Evolutionary conservation across 1,139 yeast genomes (phyloP), one percentile per base, ranked within the genome.

Genomic region (Arxiozyma telluris): DNA sequence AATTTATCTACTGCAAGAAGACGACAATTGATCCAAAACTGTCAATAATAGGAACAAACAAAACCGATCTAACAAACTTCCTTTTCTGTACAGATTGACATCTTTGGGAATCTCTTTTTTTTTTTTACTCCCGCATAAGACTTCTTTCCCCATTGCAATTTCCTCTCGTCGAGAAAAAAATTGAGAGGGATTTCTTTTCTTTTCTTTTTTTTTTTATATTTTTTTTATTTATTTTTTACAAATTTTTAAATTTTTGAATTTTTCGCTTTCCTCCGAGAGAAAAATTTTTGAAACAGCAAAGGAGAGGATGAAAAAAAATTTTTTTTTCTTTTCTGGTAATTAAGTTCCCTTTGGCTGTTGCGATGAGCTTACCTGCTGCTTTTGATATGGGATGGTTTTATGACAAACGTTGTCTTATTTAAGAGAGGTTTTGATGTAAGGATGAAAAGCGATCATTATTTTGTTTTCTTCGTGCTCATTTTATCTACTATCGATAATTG

Each of bases 1-100:
- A 61, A 63, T 12, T 50, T 63, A 45, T 50, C 66, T 11, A 61
- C 61, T 49, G 62, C 60, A 27, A 60, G 62, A 34, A 63, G 56
- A 49, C 57, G 61, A n/a, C 55, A 59, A 27, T 53, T 65, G 57
- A 60, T 63, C 42, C 43, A 65, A 48, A 59, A 65, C 23, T 65
- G 71, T 47, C 38, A 50, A 43, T n/a, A 50, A 34, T n/a, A 43
- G 22, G 41, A 43, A 42, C 3, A 45, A 7, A 2, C 11, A 11
- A 41, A 41, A 21, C 4, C 11, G 17, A 41, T 17, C 43, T n/a
- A 43, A 17, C 15, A 34, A 34, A 34, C n/a, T 3, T 12, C 39
- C n/a, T 12, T 34, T 34, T n/a, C 6, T 34, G 39, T 15, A 15
- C 3, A 15, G n/a, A 4, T 34, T 11, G 17, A 34, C 12, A 15